Conservation (phyloP, 1,284 basidiomycete genomes). For the Sanghuangporus sanghuang region DNA sequence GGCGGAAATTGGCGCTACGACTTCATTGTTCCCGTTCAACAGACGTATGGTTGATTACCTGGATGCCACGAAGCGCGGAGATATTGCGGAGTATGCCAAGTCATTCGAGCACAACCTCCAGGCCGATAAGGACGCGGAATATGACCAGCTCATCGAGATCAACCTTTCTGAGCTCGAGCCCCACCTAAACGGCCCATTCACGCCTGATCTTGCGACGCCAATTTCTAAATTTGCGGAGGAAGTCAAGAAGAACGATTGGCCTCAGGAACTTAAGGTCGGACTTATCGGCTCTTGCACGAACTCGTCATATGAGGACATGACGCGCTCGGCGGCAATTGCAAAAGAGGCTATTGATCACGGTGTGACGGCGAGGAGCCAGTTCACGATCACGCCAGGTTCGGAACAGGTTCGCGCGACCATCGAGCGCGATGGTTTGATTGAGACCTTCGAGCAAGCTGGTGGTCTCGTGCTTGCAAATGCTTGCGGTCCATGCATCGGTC, state of each 20-base stretch:
- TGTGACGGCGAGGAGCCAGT: slow-evolving; percentile 86
- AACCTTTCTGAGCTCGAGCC: slow-evolving; percentile 97
- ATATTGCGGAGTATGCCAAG: slow-evolving; percentile 89
- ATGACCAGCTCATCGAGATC: slow-evolving; percentile 93
- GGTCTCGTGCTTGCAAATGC: slow-evolving; percentile 97
- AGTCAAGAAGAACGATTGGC: slow-evolving; percentile 97
- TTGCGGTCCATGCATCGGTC: slow-evolving; percentile 98
- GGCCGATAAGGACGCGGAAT: slow-evolving; percentile 88
- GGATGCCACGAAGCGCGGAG: slow-evolving; percentile 85
- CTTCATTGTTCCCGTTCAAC: slow-evolving; percentile 99
- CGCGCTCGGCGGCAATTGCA: slow-evolving; percentile 92
- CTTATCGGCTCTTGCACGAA: slow-evolving; percentile 99
- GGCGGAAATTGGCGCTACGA: slow-evolving; percentile 99
- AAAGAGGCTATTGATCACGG: slow-evolving; percentile 86
- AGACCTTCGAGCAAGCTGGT: slow-evolving; percentile 81
- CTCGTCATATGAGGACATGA: slow-evolving; percentile 99
- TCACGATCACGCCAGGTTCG: slow-evolving; percentile 97
- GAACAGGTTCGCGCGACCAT: slow-evolving; percentile 99
- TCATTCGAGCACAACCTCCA: slow-evolving; percentile 89
- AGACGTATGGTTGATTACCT: slow-evolving; percentile 91
- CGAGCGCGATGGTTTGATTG: slow-evolving; percentile 92
- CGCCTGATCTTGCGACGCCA: slow-evolving; percentile 92
- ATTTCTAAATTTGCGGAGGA: slow-evolving; percentile 92
- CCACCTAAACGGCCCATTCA: slow-evolving; percentile 99
- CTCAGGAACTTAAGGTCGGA: slow-evolving; percentile 92